These are phyloP conservation scores for Linnemannia schmuckeri DNA, from an alignment of 192 early-diverging fungal species.

Conservation along the genomic window DNA sequence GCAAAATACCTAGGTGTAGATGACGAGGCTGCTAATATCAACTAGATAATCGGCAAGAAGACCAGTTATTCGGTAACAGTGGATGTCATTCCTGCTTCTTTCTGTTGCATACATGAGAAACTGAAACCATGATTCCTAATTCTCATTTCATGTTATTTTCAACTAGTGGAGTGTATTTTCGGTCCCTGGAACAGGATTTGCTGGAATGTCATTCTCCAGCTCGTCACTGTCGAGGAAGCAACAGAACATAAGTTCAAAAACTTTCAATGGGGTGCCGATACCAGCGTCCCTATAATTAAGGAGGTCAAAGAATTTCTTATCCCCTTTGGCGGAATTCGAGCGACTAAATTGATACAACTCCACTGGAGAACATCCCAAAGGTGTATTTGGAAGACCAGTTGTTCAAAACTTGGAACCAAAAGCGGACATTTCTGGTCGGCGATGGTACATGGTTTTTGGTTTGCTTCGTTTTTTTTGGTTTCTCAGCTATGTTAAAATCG, in stretches of 20 bases:
- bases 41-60: conserved; percentile 21
- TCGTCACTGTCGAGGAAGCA: neutral
- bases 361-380: neutral
- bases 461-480: too few relatives aligned
- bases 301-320: neutral
- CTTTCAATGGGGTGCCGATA: neutral
- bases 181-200: neutral
- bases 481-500: neutral
- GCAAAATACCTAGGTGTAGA: conserved; percentile 11
- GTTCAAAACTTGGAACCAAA: conserved; percentile 14
- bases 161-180: neutral
- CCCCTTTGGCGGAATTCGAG: neutral
- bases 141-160: too few relatives aligned
- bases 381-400: conserved; percentile 7
- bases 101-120: too few relatives aligned
- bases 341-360: neutral
- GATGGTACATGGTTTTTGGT: conserved; percentile 10
- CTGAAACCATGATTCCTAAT: too few relatives aligned
- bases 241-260: neutral
- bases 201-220: neutral
- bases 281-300: neutral
- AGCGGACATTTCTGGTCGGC: conserved; percentile 2
- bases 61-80: neutral
- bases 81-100: too few relatives aligned
- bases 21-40: neutral